Base-by-base conservation (phyloP, 2,329 filamentous ascomycete species). In the Claviceps pusilla region DNA sequence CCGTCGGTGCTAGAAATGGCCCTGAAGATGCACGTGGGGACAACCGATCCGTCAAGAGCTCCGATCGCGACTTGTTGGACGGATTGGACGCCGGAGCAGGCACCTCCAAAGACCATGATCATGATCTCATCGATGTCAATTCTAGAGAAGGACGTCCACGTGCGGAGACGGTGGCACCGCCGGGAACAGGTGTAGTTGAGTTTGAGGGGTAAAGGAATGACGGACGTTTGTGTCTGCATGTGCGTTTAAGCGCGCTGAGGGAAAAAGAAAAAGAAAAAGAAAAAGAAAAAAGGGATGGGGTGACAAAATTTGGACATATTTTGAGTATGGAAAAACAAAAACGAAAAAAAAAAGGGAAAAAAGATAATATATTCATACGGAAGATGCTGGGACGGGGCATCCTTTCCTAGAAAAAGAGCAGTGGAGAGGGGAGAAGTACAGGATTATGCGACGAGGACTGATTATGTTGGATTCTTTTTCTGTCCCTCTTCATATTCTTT, bases 31-130 rank as follows among this genome's bases (percentile, higher is more conserved):
- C 74, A 54, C 71, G 73, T 47, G 74, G 75, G 7, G 82, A 85
- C 57, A 70, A 79, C 29, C 74, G 82, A 56, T 80, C 80, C 52
- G 82, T 86, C 24, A 75, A 79, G 58, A 83, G 80, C 54, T 77
- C 79, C 50, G 85, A 89, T 66, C 73, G 82, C 53, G 86, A 88
- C 65, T 68, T 90, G 14, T 69, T 90, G 14, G 84, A 86, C 60
- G 87, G 85, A 0, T 84, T 83, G 2, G 87, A 91, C 64, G 86
- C 82, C 2, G 80, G 82, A 59, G 82, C 85, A 0, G 78, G 78
- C 12, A 78, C 70, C 31, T 62, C 59, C 2, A 71, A 66, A 52
- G 59, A 63, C 6, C 61, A 64, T 47, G 66, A 64, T n/a, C 61
- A 62, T 50, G 65, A 62, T 56, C 61, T 71, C 35, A 61, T 71